A percentile compares a stretch with the other conserved stretches of the same genome.
Conservation (phyloP, 2,329 filamentous ascomycete genomes). For the Sporothrix pallida region DNA sequence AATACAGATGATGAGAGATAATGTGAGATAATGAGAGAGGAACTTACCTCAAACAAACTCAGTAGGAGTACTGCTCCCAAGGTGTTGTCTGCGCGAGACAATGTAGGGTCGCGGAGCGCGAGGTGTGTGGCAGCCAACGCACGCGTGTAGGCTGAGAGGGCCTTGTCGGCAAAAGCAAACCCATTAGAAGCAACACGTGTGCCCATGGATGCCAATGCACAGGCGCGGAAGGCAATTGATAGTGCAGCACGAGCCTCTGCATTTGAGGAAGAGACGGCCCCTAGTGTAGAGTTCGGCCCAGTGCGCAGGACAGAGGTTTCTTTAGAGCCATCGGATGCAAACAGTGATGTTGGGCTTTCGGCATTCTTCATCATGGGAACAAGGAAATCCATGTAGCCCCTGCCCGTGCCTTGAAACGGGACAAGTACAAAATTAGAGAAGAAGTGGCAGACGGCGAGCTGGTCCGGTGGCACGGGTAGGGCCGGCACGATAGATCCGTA, state of each 20-base stretch:
- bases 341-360: slow-evolving; percentile 19
- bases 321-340: slow-evolving; percentile 5
- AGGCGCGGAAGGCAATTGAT: slow-evolving; percentile 63
- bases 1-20: background rate
- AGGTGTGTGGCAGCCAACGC: slow-evolving; percentile 59
- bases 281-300: background rate
- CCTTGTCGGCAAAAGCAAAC: slow-evolving; percentile 47
- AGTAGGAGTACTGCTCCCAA: slow-evolving; percentile 65
- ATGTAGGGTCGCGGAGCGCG: slow-evolving; percentile 58
- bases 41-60: slow-evolving; percentile 61
- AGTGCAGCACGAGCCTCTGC: slow-evolving; percentile 43
- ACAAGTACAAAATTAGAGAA: slow-evolving; percentile 65
- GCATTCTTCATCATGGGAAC: slow-evolving; percentile 60
- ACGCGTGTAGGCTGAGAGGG: slow-evolving; percentile 60
- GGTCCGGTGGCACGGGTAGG: slow-evolving; percentile 57
- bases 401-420: slow-evolving; percentile 55
- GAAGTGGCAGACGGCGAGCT: slow-evolving; percentile 65
- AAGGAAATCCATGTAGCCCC: slow-evolving; percentile 65
- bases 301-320: background rate
- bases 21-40: too few relatives aligned
- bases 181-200: slow-evolving; percentile 53
- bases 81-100: slow-evolving; percentile 61
- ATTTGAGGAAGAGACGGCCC: background rate
- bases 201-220: slow-evolving; percentile 62
- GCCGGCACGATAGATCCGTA: slow-evolving; percentile 43